Base-by-base conservation (phyloP, 2,329 filamentous ascomycete species). In the Dryadomyces quercivorus region DNA sequence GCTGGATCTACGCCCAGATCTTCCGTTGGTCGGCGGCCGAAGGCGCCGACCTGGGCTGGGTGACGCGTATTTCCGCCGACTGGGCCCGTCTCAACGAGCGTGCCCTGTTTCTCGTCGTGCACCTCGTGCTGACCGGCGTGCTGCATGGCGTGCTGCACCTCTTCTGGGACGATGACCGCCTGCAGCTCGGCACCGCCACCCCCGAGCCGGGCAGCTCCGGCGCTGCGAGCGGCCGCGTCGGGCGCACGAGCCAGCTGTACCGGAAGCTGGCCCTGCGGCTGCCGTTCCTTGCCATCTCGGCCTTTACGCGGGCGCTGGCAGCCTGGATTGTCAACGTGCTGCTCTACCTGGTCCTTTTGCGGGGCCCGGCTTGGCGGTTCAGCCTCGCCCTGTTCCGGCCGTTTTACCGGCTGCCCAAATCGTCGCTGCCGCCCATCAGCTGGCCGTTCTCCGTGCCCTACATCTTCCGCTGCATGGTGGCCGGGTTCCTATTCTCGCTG, bases 61-160 rank as follows among this genome's bases (percentile, higher is more conserved):
- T 95, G 60, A 86, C 85, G 54, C 77, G 81, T 60, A 81, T 80
- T 67, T 82, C 74, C 58, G 83, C 77, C 60, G 88, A 93, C 66
- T 79, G 90, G 40, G 77, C 85, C 20, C 77, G 82, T 52, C 70
- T 96, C 56, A 97, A 97, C 66, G 92, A 97, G 72, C 81, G 86
- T 59, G 85, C 89, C 1, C 77, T 97, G 26, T 93, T 90, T 65
- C 73, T 95, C 51, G 82, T 87, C 38, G 80, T 78, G 57, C 82
- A 86, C 63, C 80, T 93, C 60, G 64, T 84, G 3, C 67, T 83
- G 1, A 75, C 93, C 46, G 88, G 86, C 4, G 56, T 86, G 10
- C 69, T 77, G n/a, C 87, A 95, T 66, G 81, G 85, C 1, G 63
- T 77, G 12, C 64, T 78, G 36, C 91, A 96, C 65, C 72, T 95